These are phyloP conservation scores for Tulasnella sp. DNA, from an alignment of 768 basidiomycete species.

Conservation along the genomic window DNA sequence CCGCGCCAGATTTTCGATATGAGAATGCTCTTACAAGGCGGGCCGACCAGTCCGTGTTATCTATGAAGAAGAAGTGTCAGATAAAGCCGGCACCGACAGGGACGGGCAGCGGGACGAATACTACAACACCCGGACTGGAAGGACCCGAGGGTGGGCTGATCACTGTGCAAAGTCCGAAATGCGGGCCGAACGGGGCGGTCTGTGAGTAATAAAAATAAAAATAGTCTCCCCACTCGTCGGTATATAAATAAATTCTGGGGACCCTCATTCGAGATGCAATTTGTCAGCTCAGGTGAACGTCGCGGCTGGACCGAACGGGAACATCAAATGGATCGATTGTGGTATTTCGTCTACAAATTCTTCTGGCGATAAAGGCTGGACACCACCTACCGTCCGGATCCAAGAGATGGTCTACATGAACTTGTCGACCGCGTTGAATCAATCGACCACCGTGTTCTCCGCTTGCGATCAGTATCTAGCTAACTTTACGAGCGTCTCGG, in stretches of 20 bases:
- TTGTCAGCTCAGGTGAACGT: constrained; percentile 27
- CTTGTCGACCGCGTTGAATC: constrained; percentile 21
- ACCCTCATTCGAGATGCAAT: too few relatives aligned
- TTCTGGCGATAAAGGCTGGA: constrained; percentile 44
- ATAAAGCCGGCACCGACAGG: too few relatives aligned
- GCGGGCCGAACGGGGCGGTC: constrained; percentile 34
- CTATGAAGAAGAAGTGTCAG: too few relatives aligned
- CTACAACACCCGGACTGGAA: too few relatives aligned
- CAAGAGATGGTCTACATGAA: constrained; percentile 31
- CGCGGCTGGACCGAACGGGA: constrained; percentile 56
- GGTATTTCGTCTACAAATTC: constrained; percentile 34
- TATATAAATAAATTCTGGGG: too few relatives aligned
- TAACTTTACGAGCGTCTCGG: constrained; percentile 49
- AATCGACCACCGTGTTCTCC: constrained; percentile 43
- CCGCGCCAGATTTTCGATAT: too few relatives aligned
- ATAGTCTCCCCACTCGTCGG: too few relatives aligned
- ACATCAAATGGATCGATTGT: constrained; percentile 32
- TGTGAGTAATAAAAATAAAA: too few relatives aligned
- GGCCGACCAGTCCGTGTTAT: too few relatives aligned
- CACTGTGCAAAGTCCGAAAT: constrained; percentile 22
- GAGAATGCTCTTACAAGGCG: too few relatives aligned
- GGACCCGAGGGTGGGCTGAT: neutral
- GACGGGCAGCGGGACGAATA: too few relatives aligned
- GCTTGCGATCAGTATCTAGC: constrained; percentile 41
- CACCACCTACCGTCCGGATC: constrained; percentile 50